Evolutionary conservation across 2,329 filamentous ascomycete genomes (phyloP).

Genomic region (Diaporthe nobilis): DNA sequence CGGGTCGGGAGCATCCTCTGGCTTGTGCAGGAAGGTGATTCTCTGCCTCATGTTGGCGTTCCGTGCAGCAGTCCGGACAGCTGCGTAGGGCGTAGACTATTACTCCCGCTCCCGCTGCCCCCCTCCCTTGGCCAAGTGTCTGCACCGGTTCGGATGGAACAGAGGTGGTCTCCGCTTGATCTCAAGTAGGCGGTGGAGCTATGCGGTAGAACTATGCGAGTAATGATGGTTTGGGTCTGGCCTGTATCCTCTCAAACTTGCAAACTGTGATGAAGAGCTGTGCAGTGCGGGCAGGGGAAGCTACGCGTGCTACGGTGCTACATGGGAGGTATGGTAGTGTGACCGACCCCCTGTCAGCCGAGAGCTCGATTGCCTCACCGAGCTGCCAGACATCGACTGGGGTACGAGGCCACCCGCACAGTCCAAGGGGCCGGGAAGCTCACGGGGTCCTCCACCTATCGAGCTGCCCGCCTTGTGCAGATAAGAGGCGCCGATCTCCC

Average conservation of each 20-base stretch:
- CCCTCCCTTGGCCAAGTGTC: constrained; percentile 6
- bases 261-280: constrained; percentile 7
- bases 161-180: neutral
- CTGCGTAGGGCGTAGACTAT: constrained; percentile 42
- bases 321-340: neutral
- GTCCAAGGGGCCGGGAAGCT: neutral
- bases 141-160: constrained; percentile 3
- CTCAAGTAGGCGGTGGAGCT: neutral
- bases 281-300: constrained; percentile 8
- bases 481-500: neutral
- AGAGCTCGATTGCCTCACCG: constrained; percentile 31
- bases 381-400: constrained; percentile 10
- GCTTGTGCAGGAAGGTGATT: constrained; percentile 82
- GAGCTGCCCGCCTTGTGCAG: neutral
- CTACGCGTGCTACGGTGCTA: neutral
- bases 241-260: neutral
- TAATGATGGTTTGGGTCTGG: neutral
- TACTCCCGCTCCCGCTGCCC: neutral
- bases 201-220: neutral
- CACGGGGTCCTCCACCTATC: neutral
- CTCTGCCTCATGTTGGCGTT: constrained; percentile 75
- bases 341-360: neutral
- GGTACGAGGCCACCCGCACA: neutral
- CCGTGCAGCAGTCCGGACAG: constrained; percentile 41
- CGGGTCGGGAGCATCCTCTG: constrained; percentile 76